Conservation (phyloP, 2,329 filamentous ascomycete species). For the Metarhizium robertsii region DNA sequence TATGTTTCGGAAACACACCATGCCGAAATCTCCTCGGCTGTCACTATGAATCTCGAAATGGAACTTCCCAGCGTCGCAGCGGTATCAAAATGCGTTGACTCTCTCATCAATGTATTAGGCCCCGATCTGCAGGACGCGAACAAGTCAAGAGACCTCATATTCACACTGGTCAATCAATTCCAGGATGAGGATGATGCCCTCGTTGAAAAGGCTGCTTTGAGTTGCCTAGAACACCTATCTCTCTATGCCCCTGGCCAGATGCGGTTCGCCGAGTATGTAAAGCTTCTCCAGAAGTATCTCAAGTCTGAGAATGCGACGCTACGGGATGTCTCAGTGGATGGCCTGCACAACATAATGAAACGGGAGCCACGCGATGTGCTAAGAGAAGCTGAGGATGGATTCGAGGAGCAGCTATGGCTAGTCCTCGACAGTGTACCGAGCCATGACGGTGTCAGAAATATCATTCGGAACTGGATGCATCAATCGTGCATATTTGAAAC, state of each 20-base stretch:
- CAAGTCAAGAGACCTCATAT: slow-evolving; percentile 85
- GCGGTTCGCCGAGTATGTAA: slow-evolving; percentile 76
- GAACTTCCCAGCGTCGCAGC: slow-evolving; percentile 75
- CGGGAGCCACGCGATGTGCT: slow-evolving; percentile 78
- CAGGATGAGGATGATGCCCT: slow-evolving; percentile 62
- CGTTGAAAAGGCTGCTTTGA: slow-evolving; percentile 67
- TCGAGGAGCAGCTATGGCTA: slow-evolving; percentile 90
- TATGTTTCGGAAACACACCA: slow-evolving; percentile 91
- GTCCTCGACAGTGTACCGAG: slow-evolving; percentile 69
- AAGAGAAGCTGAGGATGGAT: slow-evolving; percentile 60
- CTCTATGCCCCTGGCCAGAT: slow-evolving; percentile 85
- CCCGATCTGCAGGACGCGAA: slow-evolving; percentile 89
- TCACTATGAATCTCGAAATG: slow-evolving; percentile 84
- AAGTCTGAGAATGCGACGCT: slow-evolving; percentile 60
- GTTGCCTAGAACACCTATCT: slow-evolving; percentile 82
- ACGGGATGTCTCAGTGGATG: slow-evolving; percentile 73
- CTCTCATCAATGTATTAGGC: slow-evolving; percentile 91
- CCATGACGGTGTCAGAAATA: slow-evolving; percentile 73
- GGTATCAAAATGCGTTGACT: slow-evolving; percentile 81
- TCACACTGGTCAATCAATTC: slow-evolving; percentile 78
- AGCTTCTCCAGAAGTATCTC: slow-evolving; percentile 68
- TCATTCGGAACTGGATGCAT: slow-evolving; percentile 86
- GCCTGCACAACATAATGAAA: slow-evolving; percentile 92
- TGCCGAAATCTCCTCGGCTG: slow-evolving; percentile 65
- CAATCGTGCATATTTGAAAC: slow-evolving; percentile 80